Base-by-base conservation (phyloP, 2,329 filamentous ascomycete genomes). In the Davidsoniella australis region DNA sequence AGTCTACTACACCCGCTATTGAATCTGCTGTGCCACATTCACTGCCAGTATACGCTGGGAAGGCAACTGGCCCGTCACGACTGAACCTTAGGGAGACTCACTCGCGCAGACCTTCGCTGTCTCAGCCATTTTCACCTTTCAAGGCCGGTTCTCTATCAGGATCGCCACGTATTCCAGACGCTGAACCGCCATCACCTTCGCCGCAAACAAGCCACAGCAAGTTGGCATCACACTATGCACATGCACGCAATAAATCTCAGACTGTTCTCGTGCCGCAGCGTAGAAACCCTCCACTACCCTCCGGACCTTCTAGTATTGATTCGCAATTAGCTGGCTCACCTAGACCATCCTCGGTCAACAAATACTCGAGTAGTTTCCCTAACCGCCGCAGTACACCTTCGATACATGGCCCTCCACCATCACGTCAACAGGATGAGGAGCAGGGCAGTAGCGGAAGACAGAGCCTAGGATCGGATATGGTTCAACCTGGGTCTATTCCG, bases 81-180 rank as follows among this genome's bases (percentile, higher is more conserved):
- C 46, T 51, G 16, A 47, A 49, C 5, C 29, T 47, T 12, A 42
- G 39, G 8, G 53, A 51, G 16, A 33, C 49, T 29, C 42, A 47
- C 17, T 42, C 39, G 17, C 48, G 87, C 57, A 77, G 86, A 48
- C 80, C 84, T 5, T 95, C 86, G 0, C 76, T 94, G 18, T 93
- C 85, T 0, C 94, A 95, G 58, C 85, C 47, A 29, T 94, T 95
- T 59, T 85, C 93, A 57, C 88, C 89, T 0, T 98, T 98, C 69
- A 98, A 98, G 64, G 85, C 88, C 12, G 89, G 89, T 9, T 93
- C 89, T 1, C 69, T 96, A n/a, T 94, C 88, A 2, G 86, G 84
- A 3, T 95, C 88, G 4, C 89, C 88, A 0, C 67, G 71, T 26
- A 61, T 67, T 5, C 60, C 64, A 2, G 73, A 76, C 10, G 61